Evolutionary conservation across 768 basidiomycete species (phyloP).

Genomic region (Auriculariales sp.): DNA sequence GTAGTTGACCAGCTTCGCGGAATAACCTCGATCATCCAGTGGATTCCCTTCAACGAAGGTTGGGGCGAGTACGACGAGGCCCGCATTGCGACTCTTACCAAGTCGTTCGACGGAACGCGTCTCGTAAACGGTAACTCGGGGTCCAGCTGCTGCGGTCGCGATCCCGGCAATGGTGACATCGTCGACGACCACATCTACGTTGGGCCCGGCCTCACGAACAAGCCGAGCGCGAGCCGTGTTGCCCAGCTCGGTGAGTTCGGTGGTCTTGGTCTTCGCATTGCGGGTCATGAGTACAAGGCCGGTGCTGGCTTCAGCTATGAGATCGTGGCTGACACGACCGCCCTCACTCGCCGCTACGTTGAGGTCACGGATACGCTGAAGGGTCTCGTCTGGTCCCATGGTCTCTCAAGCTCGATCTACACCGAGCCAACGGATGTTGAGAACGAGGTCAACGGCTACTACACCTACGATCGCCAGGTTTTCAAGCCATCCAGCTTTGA

Average conservation of each 20-base stretch:
- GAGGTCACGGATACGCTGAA: not conserved
- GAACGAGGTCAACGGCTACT: conserved; percentile 1
- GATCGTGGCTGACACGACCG: not conserved
- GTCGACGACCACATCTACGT: conserved; percentile 1
- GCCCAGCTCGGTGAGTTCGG: conserved; percentile 1
- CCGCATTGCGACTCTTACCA: not conserved
- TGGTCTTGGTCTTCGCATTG: not conserved
- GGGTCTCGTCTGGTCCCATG: not conserved
- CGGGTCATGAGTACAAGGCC: not conserved
- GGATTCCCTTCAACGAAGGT: not conserved
- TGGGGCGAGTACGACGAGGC: conserved; percentile 1
- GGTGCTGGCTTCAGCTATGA: not conserved
- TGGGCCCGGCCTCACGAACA: not conserved
- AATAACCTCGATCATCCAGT: not conserved
- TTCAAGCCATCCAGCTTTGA: not conserved
- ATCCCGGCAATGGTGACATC: not conserved
- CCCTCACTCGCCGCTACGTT: not conserved
- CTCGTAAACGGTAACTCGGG: not conserved
- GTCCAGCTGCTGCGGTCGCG: not conserved
- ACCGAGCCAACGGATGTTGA: not conserved
- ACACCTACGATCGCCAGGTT: conserved; percentile 1
- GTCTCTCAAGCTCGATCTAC: not conserved
- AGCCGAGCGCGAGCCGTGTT: not conserved
- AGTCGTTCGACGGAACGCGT: not conserved
- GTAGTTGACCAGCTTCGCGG: not conserved